A percentile compares a stretch with the other conserved stretches of the same genome.
phyloP scores from a whole-genome alignment of 192 early-diverging fungal species.

The Lobosporangium transversale region DNA sequence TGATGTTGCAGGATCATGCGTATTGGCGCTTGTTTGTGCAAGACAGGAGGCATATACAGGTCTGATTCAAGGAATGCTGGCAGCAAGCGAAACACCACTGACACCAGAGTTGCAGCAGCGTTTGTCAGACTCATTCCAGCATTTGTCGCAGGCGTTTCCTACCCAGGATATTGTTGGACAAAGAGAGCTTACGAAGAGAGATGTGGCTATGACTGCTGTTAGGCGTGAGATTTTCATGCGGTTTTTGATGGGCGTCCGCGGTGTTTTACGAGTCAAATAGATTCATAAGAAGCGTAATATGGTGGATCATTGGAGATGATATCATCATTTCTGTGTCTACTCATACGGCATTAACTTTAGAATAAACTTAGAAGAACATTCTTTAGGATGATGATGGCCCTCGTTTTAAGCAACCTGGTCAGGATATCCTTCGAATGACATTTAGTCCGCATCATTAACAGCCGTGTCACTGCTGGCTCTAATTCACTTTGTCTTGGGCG shows the following conservation, averaged over 20 bases:
- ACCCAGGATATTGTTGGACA: slow-evolving; percentile 30
- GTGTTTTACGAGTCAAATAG: slow-evolving; percentile 72
- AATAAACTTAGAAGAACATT: too few relatives aligned
- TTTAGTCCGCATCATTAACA: too few relatives aligned
- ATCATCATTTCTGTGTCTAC: too few relatives aligned
- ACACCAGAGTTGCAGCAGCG: slow-evolving; percentile 56
- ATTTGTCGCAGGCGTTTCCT: slow-evolving; percentile 55
- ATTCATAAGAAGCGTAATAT: too few relatives aligned
- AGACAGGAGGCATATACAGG: slow-evolving; percentile 61
- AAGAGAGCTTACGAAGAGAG: slow-evolving; percentile 53
- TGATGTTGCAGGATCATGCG: slow-evolving; percentile 67
- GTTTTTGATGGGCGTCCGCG: slow-evolving; percentile 73
- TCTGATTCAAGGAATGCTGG: slow-evolving; percentile 64
- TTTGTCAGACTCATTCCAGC: slow-evolving; percentile 56
- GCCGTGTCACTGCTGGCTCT: too few relatives aligned
- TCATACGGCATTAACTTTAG: too few relatives aligned
- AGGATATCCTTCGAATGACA: too few relatives aligned
- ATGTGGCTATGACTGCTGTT: slow-evolving; percentile 47
- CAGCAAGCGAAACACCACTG: slow-evolving; percentile 55
- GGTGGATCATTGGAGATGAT: too few relatives aligned
- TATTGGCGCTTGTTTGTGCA: slow-evolving; percentile 66
- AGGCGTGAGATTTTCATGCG: slow-evolving; percentile 51
- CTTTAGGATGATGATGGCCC: too few relatives aligned
- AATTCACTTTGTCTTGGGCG: too few relatives aligned
- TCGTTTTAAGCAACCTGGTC: too few relatives aligned